These are phyloP conservation scores for Nitzschia sp. DNA, from an alignment of 108 stramenopile species.

Conservation along the genomic window DNA sequence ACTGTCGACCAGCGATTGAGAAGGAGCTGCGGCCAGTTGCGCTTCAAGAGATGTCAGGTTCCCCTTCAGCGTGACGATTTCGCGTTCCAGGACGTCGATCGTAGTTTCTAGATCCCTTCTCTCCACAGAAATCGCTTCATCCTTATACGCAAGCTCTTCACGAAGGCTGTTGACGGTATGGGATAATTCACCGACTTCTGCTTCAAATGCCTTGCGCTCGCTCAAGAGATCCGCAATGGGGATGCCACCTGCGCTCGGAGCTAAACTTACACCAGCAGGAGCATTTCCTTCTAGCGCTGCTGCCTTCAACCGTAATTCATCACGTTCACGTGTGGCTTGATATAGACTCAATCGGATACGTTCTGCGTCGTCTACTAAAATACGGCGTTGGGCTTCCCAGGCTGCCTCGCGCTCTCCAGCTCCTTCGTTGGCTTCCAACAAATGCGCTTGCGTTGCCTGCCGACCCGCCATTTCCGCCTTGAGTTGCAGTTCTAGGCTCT, in stretches of 20 bases:
- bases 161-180: conserved; percentile 71
- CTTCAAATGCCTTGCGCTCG: conserved; percentile 88
- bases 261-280: conserved; percentile 5
- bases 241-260: conserved; percentile 51
- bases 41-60: conserved; percentile 50
- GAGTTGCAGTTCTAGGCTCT: conserved; percentile 76
- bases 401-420: conserved; percentile 81
- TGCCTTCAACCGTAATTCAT: conserved; percentile 72
- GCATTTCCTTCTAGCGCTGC: conserved; percentile 45
- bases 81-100: conserved; percentile 60
- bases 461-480: conserved; percentile 83
- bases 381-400: conserved; percentile 85
- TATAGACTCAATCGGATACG: conserved; percentile 72
- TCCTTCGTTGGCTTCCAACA: conserved; percentile 82
- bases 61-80: conserved; percentile 40
- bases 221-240: conserved; percentile 62
- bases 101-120: conserved; percentile 35
- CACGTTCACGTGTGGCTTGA: conserved; percentile 64
- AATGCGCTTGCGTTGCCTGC: conserved; percentile 72
- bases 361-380: conserved; percentile 83
- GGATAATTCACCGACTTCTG: conserved; percentile 74
- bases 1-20: conserved; percentile 62
- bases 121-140: conserved; percentile 54
- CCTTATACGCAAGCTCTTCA: conserved; percentile 67
- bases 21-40: conserved; percentile 69